Conservation (phyloP, 192 early-diverging fungal species). For the Mortierella alpina region DNA sequence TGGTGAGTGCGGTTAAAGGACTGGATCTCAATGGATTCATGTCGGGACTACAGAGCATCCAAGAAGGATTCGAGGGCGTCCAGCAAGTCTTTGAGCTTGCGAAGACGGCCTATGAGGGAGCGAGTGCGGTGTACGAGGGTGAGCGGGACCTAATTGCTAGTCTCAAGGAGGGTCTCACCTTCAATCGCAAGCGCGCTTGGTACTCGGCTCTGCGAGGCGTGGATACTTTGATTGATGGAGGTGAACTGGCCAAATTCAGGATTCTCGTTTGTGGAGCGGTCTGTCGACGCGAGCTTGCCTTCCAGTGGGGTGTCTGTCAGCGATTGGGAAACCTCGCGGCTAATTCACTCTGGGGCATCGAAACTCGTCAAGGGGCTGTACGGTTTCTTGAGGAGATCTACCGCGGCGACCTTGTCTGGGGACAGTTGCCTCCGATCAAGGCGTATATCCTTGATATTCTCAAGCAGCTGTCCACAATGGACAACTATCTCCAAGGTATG, state of each 20-base stretch:
- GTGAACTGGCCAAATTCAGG: not conserved
- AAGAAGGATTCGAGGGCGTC: not conserved
- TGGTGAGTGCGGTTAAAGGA: constrained; percentile 7
- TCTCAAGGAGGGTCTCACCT: constrained; percentile 5
- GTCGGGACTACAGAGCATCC: constrained; percentile 1
- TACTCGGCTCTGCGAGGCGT: constrained; percentile 5
- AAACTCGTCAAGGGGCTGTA: not conserved
- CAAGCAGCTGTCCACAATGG: not conserved
- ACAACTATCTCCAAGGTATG: not conserved
- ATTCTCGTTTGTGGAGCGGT: not conserved
- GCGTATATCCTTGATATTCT: constrained; percentile 5
- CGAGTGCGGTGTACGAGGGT: no score
- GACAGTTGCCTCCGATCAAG: constrained; percentile 1
- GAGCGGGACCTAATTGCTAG: not conserved
- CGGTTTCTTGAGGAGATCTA: constrained; percentile 2
- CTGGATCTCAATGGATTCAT: constrained; percentile 4
- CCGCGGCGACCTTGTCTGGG: not conserved
- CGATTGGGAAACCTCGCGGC: not conserved
- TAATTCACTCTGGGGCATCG: not conserved
- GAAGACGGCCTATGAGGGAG: not conserved
- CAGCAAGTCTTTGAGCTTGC: not conserved
- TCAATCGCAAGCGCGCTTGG: not conserved
- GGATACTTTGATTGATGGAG: not conserved
- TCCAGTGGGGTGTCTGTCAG: constrained; percentile 6
- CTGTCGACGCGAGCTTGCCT: not conserved